A percentile compares a stretch with the other conserved stretches of the same genome.
phyloP scores from a whole-genome alignment of 2,329 filamentous ascomycete species.

The Sporothrix euskadiensis region DNA sequence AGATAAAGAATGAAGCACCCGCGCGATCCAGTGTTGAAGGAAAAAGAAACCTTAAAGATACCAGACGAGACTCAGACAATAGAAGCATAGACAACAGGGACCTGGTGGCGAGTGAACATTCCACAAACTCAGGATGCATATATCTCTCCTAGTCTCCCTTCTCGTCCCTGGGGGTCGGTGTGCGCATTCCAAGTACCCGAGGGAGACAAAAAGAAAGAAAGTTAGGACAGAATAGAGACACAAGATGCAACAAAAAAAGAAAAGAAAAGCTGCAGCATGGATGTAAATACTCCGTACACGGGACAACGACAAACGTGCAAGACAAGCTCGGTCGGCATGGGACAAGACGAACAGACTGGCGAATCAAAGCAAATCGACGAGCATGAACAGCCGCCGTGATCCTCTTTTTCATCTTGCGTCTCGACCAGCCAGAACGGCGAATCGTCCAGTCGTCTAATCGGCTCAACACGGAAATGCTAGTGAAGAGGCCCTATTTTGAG shows the following conservation, averaged over 20 bases:
- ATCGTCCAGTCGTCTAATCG: background rate
- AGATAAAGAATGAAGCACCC: background rate
- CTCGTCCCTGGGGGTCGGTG: background rate
- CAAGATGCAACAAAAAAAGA: background rate
- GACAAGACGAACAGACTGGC: background rate
- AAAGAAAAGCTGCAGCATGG: background rate
- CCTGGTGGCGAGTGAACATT: background rate
- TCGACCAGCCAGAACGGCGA: background rate
- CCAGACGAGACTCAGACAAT: background rate
- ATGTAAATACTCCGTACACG: background rate
- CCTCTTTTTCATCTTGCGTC: background rate
- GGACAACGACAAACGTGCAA: background rate
- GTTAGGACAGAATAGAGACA: background rate
- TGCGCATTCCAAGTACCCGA: background rate
- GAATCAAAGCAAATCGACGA: slow-evolving; percentile 12
- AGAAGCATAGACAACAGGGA: background rate
- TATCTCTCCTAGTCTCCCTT: background rate
- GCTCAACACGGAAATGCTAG: background rate
- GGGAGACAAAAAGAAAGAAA: background rate
- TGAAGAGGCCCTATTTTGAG: background rate
- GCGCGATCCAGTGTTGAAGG: background rate
- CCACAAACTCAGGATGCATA: background rate
- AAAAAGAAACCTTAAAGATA: background rate
- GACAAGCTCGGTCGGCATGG: slow-evolving; percentile 2
- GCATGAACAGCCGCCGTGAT: background rate